Conservation (phyloP, 805 yeast genomes). For the Jamesozyma spencerorum region DNA sequence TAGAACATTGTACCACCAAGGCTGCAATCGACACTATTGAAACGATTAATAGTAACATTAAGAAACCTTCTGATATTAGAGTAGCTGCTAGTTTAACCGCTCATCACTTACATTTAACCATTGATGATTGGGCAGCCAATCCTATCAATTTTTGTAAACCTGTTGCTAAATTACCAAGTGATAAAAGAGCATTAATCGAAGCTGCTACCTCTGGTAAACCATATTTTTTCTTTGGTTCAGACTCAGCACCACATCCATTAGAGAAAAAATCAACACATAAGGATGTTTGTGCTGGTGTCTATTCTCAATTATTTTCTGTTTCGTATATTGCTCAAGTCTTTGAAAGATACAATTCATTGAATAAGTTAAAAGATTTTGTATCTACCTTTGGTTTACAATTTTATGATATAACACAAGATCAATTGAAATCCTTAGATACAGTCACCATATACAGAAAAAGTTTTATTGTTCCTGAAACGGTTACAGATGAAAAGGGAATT, state of each 20-base stretch:
- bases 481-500: slow-evolving; percentile 37
- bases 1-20: slow-evolving; percentile 91
- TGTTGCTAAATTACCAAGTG: slow-evolving; percentile 87
- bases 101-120: slow-evolving; percentile 80
- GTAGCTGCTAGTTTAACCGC: slow-evolving; percentile 95
- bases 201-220: slow-evolving; percentile 92
- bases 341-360: slow-evolving; percentile 53
- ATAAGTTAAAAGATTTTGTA: slow-evolving; percentile 64
- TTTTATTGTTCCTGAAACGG: slow-evolving; percentile 49
- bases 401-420: slow-evolving; percentile 46
- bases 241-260: slow-evolving; percentile 94
- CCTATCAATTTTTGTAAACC: slow-evolving; percentile 96
- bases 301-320: slow-evolving; percentile 75
- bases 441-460: slow-evolving; percentile 47
- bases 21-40: slow-evolving; percentile 76
- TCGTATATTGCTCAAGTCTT: slow-evolving; percentile 83
- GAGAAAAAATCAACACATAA: slow-evolving; percentile 63
- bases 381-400: slow-evolving; percentile 63
- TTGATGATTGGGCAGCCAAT: slow-evolving; percentile 95
- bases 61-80: slow-evolving; percentile 33
- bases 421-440: slow-evolving; percentile 38
- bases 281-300: slow-evolving; percentile 98
- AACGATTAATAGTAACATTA: slow-evolving; percentile 43
- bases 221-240: slow-evolving; percentile 93
- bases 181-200: slow-evolving; percentile 64